These are phyloP conservation scores for Chiua sp. DNA, from an alignment of 1,284 basidiomycete species.

Conservation along the genomic window DNA sequence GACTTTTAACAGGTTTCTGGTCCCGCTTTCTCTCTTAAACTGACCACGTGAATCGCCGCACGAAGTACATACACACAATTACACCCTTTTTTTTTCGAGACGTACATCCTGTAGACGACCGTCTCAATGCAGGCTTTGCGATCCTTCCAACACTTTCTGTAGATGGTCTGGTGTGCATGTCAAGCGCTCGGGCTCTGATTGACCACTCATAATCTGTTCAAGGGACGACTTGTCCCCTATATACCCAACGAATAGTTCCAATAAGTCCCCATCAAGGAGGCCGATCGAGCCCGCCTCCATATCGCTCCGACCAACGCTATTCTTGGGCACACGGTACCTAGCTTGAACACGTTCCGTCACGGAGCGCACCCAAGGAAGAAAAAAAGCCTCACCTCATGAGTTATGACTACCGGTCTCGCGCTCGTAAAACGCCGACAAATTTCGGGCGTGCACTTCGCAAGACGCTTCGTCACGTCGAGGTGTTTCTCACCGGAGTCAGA, in stretches of 20 bases:
- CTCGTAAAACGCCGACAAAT: conserved; percentile 63
- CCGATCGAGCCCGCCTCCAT: conserved; percentile 64
- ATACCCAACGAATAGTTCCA: conserved; percentile 68
- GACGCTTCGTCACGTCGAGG: conserved; percentile 48
- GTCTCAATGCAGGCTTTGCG: conserved; percentile 66
- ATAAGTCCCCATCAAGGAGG: conserved; percentile 91
- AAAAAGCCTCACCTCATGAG: conserved; percentile 57
- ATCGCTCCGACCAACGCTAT: conserved; percentile 57
- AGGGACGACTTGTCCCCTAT: conserved; percentile 43
- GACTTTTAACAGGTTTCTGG: conserved; percentile 22
- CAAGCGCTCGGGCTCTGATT: conserved; percentile 59
- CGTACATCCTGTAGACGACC: conserved; percentile 9
- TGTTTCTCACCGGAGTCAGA: conserved; percentile 41
- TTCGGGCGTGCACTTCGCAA: conserved; percentile 61
- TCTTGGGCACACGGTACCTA: conserved; percentile 75
- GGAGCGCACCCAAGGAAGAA: not conserved
- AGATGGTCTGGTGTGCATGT: conserved; percentile 50
- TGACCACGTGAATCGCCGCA: not conserved
- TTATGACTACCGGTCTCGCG: conserved; percentile 71
- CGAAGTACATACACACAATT: conserved; percentile 15
- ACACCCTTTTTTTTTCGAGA: conserved; percentile 19
- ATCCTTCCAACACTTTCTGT: conserved; percentile 57
- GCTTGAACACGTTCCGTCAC: conserved; percentile 1
- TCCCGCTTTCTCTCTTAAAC: conserved; percentile 19
- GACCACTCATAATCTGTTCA: conserved; percentile 56